Evolutionary conservation across 306 rosid genomes (phyloP).

Genomic region (Prunus mume): DNA sequence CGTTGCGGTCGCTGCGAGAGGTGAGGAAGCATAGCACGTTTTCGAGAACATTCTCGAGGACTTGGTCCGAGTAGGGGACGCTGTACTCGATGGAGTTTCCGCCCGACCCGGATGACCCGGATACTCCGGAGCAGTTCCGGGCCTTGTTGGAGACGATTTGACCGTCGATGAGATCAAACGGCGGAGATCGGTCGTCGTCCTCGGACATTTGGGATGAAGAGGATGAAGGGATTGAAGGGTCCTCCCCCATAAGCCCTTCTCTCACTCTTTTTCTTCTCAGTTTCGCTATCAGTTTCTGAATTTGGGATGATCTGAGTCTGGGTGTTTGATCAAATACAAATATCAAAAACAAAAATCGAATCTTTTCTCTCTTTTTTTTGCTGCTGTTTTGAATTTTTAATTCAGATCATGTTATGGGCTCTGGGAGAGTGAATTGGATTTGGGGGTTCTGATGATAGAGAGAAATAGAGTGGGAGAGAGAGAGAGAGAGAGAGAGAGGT

Average conservation of each 20-base stretch:
- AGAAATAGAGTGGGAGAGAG: not conserved
- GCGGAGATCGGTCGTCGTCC: constrained; percentile 66
- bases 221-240: constrained; percentile 13
- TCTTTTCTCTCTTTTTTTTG: not conserved
- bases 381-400: not conserved
- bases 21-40: constrained; percentile 89
- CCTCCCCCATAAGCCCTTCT: constrained; percentile 41
- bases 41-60: constrained; percentile 83
- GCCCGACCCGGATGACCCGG: constrained; percentile 24
- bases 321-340: constrained; percentile 21
- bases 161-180: constrained; percentile 51
- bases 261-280: not conserved
- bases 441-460: constrained; percentile 20
- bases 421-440: constrained; percentile 16
- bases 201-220: constrained; percentile 49
- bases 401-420: constrained; percentile 37
- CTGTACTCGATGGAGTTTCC: constrained; percentile 24
- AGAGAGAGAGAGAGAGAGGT: constrained; percentile 3
- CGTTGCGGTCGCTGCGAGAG: constrained; percentile 79
- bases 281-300: not conserved
- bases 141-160: constrained; percentile 38
- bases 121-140: constrained; percentile 43
- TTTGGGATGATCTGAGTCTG: constrained; percentile 28
- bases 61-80: constrained; percentile 59
- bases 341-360: constrained; percentile 17